phyloP scores from a whole-genome alignment of 441 rosid genomes.

The Brassica hybrid region DNA sequence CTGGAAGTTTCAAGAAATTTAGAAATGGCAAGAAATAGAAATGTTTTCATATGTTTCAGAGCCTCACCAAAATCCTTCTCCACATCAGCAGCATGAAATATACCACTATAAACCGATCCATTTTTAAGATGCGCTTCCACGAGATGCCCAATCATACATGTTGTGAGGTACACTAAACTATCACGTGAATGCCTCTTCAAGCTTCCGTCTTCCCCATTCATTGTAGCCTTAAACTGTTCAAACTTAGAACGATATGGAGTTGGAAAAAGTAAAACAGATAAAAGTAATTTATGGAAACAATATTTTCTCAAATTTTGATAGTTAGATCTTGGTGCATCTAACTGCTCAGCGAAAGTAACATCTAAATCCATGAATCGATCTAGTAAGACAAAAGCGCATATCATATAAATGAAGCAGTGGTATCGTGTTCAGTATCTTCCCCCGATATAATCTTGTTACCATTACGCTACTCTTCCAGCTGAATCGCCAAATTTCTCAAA shows the following conservation, averaged over 20 bases:
- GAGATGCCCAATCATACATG: constrained; percentile 75
- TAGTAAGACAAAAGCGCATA: constrained; percentile 3
- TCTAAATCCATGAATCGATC: neutral
- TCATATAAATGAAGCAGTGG: neutral
- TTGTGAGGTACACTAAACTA: constrained; percentile 64
- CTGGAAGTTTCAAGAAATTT: constrained; percentile 69
- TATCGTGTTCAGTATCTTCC: neutral
- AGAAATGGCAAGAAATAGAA: neutral
- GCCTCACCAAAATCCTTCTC: constrained; percentile 81
- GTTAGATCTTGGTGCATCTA: constrained; percentile 5
- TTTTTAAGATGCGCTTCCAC: constrained; percentile 51
- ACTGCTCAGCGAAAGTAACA: neutral
- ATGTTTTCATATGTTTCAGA: constrained; percentile 7
- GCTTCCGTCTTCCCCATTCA: constrained; percentile 63
- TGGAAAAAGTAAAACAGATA: neutral
- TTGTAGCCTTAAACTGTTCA: constrained; percentile 48
- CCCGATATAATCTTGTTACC: neutral
- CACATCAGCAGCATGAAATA: constrained; percentile 73
- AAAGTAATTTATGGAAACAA: neutral
- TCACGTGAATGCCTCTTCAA: constrained; percentile 64
- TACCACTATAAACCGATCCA: constrained; percentile 40
- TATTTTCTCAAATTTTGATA: neutral
- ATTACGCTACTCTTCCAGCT: too few relatives aligned
- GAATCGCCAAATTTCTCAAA: constrained; percentile 7
- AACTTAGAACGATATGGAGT: constrained; percentile 26